A percentile compares a stretch with the other conserved stretches of the same genome.
These are phyloP conservation scores for Lachancea thermotolerans DNA, from an alignment of 805 yeast species.

Conservation along the genomic window DNA sequence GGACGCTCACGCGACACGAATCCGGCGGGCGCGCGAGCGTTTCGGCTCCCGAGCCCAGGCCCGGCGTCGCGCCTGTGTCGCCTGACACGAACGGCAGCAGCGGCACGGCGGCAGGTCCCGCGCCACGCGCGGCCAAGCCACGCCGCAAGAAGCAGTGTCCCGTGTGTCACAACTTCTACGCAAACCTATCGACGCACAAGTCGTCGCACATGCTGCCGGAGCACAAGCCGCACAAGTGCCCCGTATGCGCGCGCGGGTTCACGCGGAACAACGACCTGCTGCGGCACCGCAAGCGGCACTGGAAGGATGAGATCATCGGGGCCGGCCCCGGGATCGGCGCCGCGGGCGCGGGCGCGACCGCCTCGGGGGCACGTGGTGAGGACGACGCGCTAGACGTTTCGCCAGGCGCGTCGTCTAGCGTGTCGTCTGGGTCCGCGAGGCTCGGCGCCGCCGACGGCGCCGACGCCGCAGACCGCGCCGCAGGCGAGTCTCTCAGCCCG, in stretches of 20 bases:
- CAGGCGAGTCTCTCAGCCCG: no score
- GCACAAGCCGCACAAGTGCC: conserved; percentile 71
- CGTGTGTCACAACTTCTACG: conserved; percentile 58
- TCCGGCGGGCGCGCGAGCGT: no score
- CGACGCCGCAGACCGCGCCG: no score
- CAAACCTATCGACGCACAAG: conserved; percentile 78
- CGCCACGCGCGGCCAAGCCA: conserved; percentile 28
- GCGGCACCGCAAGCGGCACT: conserved; percentile 80
- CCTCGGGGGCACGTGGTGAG: no score
- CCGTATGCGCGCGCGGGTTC: conserved; percentile 75
- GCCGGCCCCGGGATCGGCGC: conserved; percentile 1
- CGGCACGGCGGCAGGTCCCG: background rate
- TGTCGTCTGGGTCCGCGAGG: no score
- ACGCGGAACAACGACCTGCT: conserved; percentile 81
- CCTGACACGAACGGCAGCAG: no score
- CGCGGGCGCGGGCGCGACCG: no score
- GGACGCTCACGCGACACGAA: no score
- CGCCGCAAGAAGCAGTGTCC: conserved; percentile 69
- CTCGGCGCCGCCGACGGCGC: no score
- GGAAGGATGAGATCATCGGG: conserved; percentile 47
- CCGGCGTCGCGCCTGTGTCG: no score
- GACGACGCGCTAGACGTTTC: no score
- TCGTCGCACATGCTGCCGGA: conserved; percentile 69
- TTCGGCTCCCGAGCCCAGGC: background rate
- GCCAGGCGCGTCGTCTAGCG: background rate